Percentiles rank a stretch among this genome's conserved stretches.
Evolutionary conservation across 306 rosid species (phyloP).

Genomic region (Lablab purpureus): DNA sequence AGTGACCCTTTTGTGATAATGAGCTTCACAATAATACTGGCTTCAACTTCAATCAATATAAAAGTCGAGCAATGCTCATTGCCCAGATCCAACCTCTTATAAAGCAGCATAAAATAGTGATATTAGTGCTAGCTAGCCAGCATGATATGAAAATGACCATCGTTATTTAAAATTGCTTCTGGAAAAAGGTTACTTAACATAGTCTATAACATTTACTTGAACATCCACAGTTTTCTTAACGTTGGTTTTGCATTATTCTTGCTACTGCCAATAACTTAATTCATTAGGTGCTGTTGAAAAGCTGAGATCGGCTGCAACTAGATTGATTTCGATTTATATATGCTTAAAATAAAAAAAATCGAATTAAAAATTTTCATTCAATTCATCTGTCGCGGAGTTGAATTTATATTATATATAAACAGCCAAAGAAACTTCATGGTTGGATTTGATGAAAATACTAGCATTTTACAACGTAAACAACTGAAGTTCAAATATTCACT

Average conservation of each 20-base stretch:
- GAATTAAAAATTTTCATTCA: background rate
- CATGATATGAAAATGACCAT: constrained; percentile 31
- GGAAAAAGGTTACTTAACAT: background rate
- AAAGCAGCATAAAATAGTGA: background rate
- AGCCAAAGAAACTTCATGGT: background rate
- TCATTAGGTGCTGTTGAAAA: background rate
- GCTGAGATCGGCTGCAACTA: background rate
- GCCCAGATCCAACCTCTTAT: constrained; percentile 8
- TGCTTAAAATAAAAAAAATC: background rate
- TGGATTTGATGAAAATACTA: too few species aligned
- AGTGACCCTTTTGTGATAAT: constrained; percentile 36
- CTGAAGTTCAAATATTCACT: too few species aligned
- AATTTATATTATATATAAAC: background rate
- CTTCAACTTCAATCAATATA: background rate
- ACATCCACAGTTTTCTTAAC: background rate
- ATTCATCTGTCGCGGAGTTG: background rate
- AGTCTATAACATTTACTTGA: background rate
- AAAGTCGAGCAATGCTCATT: background rate
- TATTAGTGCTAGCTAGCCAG: constrained; percentile 20
- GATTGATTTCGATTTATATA: background rate
- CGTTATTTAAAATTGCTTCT: background rate
- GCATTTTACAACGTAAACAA: too few species aligned
- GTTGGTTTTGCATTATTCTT: background rate
- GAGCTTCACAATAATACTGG: background rate
- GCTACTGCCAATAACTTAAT: background rate